Evolutionary conservation across 805 yeast species (phyloP), one percentile per base, ranked within the genome.

Genomic region (Vanderwaltozyma verrucispora): DNA sequence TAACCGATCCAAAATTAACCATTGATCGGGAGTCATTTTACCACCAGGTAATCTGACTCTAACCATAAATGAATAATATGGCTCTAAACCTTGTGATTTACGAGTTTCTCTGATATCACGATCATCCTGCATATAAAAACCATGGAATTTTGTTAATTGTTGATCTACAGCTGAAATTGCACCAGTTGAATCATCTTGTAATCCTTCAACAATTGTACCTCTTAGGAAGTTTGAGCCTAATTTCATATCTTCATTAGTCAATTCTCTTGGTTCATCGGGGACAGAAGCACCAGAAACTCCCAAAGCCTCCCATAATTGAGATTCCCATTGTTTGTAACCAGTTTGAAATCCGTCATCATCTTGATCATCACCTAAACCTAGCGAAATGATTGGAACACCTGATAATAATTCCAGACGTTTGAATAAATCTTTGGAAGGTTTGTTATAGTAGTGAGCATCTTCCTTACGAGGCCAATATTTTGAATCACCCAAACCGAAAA

Each of bases 61-160:
- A 14, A 87, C 88, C 97, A 89, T 89, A 64, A 89, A 89, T n/a
- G 94, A 73, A 61, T 84, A 89, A 35, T 94, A 94, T 14, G 97
- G 97, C 64, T 89, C 97, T 45, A 84, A 61, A 31, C 97, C 96
- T 56, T 83, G 85, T 33, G 84, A 75, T 65, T 88, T 89, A 56
- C 96, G 79, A 50, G 83, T 81, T 39, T 89, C 97, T 61, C 97
- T 75, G 42, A 89, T 69, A 62, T 89, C 97, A 68, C 97, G 84
- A 60, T 89, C 97, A 62, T 89, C 97, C 67, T 89, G 97, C 95
- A 89, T 86, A 62, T 89, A 89, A 49, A 87, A 86, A 65, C 97
- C 97, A 62, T 89, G 97, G 75, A 89, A 89, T 64, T 89, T 89
- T 48, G 96, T 87, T 60, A 89, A 64, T 64, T 88, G 96, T 64